These are phyloP conservation scores for Candida insectorum DNA, from an alignment of 805 yeast genomes.

Conservation along the genomic window DNA sequence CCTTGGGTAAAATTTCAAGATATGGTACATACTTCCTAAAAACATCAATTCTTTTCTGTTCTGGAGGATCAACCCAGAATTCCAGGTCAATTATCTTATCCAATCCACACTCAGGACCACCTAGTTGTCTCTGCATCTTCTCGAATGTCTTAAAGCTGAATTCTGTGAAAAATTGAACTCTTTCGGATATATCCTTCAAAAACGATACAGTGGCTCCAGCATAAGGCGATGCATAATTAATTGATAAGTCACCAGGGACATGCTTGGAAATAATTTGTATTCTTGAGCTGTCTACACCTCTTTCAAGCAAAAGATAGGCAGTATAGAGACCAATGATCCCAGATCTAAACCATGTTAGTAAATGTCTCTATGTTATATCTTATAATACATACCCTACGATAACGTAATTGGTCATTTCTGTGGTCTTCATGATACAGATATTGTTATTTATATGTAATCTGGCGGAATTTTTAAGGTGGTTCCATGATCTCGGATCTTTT, in stretches of 20 bases:
- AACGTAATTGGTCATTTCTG: slow-evolving; percentile 7
- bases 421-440: neutral
- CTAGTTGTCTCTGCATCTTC: slow-evolving; percentile 2
- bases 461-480: too few species aligned
- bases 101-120: slow-evolving; percentile 5
- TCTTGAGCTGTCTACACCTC: slow-evolving; percentile 6
- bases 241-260: slow-evolving; percentile 23
- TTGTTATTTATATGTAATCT: too few species aligned
- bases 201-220: slow-evolving; percentile 24
- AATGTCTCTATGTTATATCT: neutral
- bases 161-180: slow-evolving; percentile 5
- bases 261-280: slow-evolving; percentile 18
- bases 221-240: slow-evolving; percentile 22
- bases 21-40: slow-evolving; percentile 4
- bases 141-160: slow-evolving; percentile 11
- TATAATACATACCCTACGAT: slow-evolving; percentile 13
- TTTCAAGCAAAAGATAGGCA: slow-evolving; percentile 12
- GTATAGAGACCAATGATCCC: slow-evolving; percentile 14
- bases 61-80: slow-evolving; percentile 4
- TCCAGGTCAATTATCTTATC: slow-evolving; percentile 6
- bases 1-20: slow-evolving; percentile 2
- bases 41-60: slow-evolving; percentile 2
- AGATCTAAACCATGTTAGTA: slow-evolving; percentile 3
- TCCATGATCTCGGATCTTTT: neutral
- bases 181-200: slow-evolving; percentile 23